Base-by-base conservation (phyloP, 2,329 filamentous ascomycete species). In the Phyllosticta citribraziliensis region DNA sequence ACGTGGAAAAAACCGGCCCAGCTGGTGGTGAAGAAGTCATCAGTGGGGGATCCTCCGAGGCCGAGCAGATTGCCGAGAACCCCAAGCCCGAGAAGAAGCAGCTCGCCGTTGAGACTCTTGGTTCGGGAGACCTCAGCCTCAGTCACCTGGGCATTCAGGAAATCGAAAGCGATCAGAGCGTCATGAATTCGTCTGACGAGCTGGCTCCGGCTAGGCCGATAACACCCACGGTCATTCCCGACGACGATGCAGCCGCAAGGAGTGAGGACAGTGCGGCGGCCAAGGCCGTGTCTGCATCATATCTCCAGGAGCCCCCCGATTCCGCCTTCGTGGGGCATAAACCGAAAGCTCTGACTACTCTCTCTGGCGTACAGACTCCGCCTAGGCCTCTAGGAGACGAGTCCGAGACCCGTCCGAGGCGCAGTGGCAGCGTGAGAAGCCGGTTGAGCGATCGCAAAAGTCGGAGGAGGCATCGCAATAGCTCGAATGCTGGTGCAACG, bases 111-210 rank as follows among this genome's bases (percentile, higher is more conserved):
- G 91, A 93, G 69, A 97, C 94, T 0, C 80, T 99, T 56, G 94
- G 94, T 12, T 85, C 85, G 68, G 94, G 94, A 5, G 89, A 97
- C 69, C 79, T 99, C 55, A 96, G 90, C 72, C 81, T 97, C 61
- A 91, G 89, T 68, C 90, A 96, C 69, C 79, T 97, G 52, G 93
- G 93, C 35, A 89, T 97, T 60, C 74, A 80, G 11, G 87, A 89
- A n/a, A 77, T 78, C 14, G 81, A 77, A 67, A 73, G 77, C 56
- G 73, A 82, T n/a, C 73, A 80, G 56, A 86, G 82, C 33, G 82
- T 84, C 3, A 79, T 82, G 67, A 79, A 75, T 54, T 78, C 82
- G n/a, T 82, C 78, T 57, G 82, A 83, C 61, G 83, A 85, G 11
- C 79, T 87, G 72, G 54, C 74, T 65, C 62, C 72, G 52, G 70